Base-by-base conservation (phyloP, 345 rosid genomes). In the Excoecaria cochinchinensis region DNA sequence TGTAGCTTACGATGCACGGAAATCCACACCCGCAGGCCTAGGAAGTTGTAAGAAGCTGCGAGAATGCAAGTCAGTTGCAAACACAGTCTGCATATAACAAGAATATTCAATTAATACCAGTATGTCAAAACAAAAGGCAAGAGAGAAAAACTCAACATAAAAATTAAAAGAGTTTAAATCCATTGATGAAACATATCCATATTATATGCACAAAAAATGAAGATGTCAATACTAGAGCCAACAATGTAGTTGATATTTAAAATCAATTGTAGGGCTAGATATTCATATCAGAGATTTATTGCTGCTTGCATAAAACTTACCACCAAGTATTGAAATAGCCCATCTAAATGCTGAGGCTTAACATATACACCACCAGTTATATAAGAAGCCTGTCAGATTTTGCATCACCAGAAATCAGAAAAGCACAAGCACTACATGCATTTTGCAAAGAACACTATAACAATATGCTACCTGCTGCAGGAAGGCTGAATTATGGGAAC, bases 321-420 rank as follows among this genome's bases (percentile, higher is more conserved):
- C 90, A 85, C 80, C 57, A 95, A 80, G 84, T 89, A 90, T 55
- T 95, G 99, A 80, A 91, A 91, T 66, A 93, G 85, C 76, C 98
- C 98, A 74, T 95, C 98, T 85, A 91, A 74, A 76, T 89, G 91
- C 69, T 92, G 92, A 76, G 99, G 97, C 81, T 88, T 89, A 77
- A 89, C 90, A 87, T 92, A 91, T 50, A 95, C 95, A 39, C 99
- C 95, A 1, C 94, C 92, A 11, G 97, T 95, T 71, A 95, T 92
- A 77, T 90, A 88, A 70, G 97, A 95, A 83, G 99, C 99, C 99
- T 91, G 81, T 71, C 62, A 72, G 17, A 67, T 76, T 31, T 73
- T 64, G 58, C 53, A 79, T 47, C 25, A 73, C 56, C 73, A 38
- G 61, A 55, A 38, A 78, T 81, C 66, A 79, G 36, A 65, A 71